Evolutionary conservation across 306 rosid genomes (phyloP), one percentile per base, ranked within the genome.

Genomic region (Lathyrus aphaca): DNA sequence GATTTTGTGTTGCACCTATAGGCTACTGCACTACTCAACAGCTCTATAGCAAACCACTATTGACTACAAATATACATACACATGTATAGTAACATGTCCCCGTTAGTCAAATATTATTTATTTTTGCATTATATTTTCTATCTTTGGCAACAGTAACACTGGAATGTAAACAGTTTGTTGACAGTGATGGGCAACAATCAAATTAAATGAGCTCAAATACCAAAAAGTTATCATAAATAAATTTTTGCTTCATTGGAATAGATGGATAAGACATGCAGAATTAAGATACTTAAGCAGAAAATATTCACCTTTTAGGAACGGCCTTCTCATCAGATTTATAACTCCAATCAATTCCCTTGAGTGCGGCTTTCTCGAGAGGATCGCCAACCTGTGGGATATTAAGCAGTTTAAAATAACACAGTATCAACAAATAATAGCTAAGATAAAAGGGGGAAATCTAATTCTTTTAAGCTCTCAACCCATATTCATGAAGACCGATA

Each of bases 351-450:
- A 95, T 88, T 71, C 99, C 99, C 82, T 87, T 95, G 7, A 95
- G 95, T 8, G 99, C 91, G 54, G 99, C 99, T 86, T 95, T 95
- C 76, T 95, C 99, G 8, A 95, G 96, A 83, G 99, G 99, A 95
- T 95, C 99, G 8, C 99, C 99, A 74, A 95, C 97, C 99, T 95
- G 83, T 59, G 65, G 44, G 38, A 72, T 77, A 74, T 66, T 64
- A 69, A 64, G 55, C 54, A 78, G 61, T 53, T 55, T 32, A 77
- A 39, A 71, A 57, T 61, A 69, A 65, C 42, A 60, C 1, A 18
- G 54, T 25, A 60, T 38, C 16, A 60, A 72, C 43, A 66, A 65
- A 64, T 40, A 51, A 71, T 46, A 48, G 44, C 46, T 23, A 40
- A 5, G 37, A 64, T 32, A 17, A 58, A 56, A 16, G 74, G 38